phyloP scores from a whole-genome alignment of 2,329 filamentous ascomycete genomes.

The Penicillium sp. region DNA sequence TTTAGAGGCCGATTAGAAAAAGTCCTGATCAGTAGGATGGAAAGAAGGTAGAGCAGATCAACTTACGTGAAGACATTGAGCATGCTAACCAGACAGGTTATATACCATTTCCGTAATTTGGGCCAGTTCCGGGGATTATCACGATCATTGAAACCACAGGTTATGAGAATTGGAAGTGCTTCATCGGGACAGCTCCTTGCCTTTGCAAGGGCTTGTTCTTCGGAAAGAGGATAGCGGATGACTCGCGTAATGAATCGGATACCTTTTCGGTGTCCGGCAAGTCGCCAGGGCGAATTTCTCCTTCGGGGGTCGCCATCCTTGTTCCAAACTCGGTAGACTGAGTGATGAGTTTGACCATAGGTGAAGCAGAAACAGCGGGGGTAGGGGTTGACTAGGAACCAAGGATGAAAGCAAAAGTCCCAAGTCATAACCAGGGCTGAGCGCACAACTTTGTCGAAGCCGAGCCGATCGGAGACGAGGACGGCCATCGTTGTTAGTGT shows the following conservation, averaged over 20 bases:
- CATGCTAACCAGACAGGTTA: slow-evolving; percentile 48
- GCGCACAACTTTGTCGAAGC: neutral
- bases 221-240: slow-evolving; percentile 27
- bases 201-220: slow-evolving; percentile 34
- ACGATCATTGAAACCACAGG: slow-evolving; percentile 28
- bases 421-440: neutral
- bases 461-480: neutral
- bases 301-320: slow-evolving; percentile 13
- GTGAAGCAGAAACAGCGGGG: too few species aligned
- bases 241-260: slow-evolving; percentile 22
- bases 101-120: slow-evolving; percentile 49
- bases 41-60: too few species aligned
- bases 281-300: slow-evolving; percentile 5
- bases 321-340: neutral
- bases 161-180: slow-evolving; percentile 15
- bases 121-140: slow-evolving; percentile 52
- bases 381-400: too few species aligned
- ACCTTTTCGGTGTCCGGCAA: slow-evolving; percentile 24
- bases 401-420: neutral
- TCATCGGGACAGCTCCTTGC: slow-evolving; percentile 34
- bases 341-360: neutral
- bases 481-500: too few species aligned
- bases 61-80: slow-evolving; percentile 40
- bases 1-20: too few species aligned
- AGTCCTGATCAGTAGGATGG: too few species aligned